A percentile compares a stretch with the other conserved stretches of the same genome.
Evolutionary conservation across 805 yeast species (phyloP).

Genomic region (Cyberlindnera saturnus): DNA sequence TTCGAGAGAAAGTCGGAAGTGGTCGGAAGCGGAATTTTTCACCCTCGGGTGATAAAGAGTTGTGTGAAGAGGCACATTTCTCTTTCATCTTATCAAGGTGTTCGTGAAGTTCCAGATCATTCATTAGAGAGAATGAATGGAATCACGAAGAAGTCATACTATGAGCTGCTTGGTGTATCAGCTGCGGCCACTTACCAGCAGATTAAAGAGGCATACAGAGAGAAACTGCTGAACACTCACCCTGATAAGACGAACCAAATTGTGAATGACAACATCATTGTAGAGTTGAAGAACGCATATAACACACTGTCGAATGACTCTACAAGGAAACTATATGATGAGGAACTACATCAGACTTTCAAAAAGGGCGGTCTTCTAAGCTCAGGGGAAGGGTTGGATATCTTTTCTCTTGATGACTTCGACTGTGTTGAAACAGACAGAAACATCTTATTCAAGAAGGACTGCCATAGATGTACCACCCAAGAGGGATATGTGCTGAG

Average conservation of each 20-base stretch:
- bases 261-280: conserved; percentile 25
- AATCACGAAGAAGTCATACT: conserved; percentile 31
- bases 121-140: conserved; percentile 6
- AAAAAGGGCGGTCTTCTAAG: conserved; percentile 29
- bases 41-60: conserved; percentile 2
- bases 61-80: not conserved
- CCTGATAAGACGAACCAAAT: conserved; percentile 59
- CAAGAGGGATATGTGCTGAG: conserved; percentile 47
- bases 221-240: conserved; percentile 54
- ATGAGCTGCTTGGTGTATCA: conserved; percentile 51
- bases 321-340: conserved; percentile 47
- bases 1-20: conserved; percentile 1
- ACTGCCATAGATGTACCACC: conserved; percentile 64
- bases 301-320: conserved; percentile 38
- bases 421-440: conserved; percentile 31
- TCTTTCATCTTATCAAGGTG: too few relatives aligned
- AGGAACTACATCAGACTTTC: conserved; percentile 28
- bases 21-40: not conserved
- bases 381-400: conserved; percentile 66
- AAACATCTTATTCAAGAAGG: conserved; percentile 37
- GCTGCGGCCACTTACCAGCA: conserved; percentile 31
- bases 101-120: too few relatives aligned
- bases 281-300: conserved; percentile 60
- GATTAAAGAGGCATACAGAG: conserved; percentile 60
- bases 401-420: conserved; percentile 60